These are phyloP conservation scores for Boletus rubropictus DNA, from an alignment of 768 basidiomycete genomes.

Conservation along the genomic window DNA sequence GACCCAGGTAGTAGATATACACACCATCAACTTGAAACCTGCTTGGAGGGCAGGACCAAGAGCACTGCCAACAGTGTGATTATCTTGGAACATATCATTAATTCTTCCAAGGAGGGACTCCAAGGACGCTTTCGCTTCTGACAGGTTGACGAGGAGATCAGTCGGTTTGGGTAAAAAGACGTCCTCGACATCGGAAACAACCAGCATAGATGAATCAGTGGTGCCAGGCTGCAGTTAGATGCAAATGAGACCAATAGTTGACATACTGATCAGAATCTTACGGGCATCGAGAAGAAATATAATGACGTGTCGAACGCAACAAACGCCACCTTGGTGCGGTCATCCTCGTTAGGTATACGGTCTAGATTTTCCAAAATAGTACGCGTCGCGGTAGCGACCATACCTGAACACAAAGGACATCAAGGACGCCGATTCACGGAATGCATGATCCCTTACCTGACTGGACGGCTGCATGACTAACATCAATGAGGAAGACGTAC, in stretches of 20 bases:
- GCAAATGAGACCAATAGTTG: background rate
- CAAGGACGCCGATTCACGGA: background rate
- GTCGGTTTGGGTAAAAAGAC: constrained; percentile 96
- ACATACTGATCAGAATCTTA: constrained; percentile 13
- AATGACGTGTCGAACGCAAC: constrained; percentile 88
- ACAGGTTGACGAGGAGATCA: constrained; percentile 92
- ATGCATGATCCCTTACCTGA: constrained; percentile 51
- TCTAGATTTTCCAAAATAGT: constrained; percentile 95
- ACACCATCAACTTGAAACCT: constrained; percentile 90
- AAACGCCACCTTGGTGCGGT: constrained; percentile 86
- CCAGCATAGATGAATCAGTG: constrained; percentile 87
- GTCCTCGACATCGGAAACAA: constrained; percentile 94
- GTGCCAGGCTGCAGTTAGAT: constrained; percentile 46
- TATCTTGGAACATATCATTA: constrained; percentile 98
- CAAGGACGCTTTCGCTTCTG: constrained; percentile 73
- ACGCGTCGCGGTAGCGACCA: constrained; percentile 97
- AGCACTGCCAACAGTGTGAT: constrained; percentile 86
- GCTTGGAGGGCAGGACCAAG: constrained; percentile 93
- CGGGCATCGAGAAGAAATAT: constrained; percentile 95
- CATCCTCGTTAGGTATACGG: constrained; percentile 91
- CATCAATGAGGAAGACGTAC: constrained; percentile 95
- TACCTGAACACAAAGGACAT: constrained; percentile 45
- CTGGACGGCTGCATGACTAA: constrained; percentile 87
- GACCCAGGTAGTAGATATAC: constrained; percentile 8
- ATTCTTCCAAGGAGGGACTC: constrained; percentile 79